Evolutionary conservation across 1,139 yeast species (phyloP), one percentile per base, ranked within the genome.

Genomic region (Blastobotrys apis): DNA sequence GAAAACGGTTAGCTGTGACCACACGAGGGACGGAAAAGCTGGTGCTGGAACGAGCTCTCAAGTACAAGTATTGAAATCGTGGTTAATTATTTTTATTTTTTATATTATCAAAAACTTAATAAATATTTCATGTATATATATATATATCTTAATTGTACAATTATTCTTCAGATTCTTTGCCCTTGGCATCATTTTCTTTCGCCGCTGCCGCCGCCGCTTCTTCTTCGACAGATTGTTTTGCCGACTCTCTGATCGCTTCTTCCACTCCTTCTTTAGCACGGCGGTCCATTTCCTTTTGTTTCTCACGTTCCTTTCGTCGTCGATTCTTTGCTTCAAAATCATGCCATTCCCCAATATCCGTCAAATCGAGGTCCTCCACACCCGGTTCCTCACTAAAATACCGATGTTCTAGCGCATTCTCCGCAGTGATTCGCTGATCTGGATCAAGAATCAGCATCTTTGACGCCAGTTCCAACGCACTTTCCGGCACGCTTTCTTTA

Each of bases 301-400:
- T 50, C 42, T 49, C 65, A 71, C 54, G 66, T 75, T 47, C 80
- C 71, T 60, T 56, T 74, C 80, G 54, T 57, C 94, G 72, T 57
- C 86, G 78, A 66, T 81, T 82, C 64, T 92, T 88, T 3, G 96
- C 94, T 60, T 92, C 98, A 63, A 84, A 90, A 60, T 92, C 98
- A 61, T 92, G 98, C 94, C 97, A 90, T 63, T 94, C 97, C 2
- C 88, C 88, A 33, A 81, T 68, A 13, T 74, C 77, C 40, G 73
- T 69, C 47, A 81, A 73, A 12, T 67, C 67, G 41, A 80, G 64
- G 4, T 74, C 68, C 50, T 74, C 75, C 0, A 84, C 81, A 35
- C 50, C 51, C 0, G 97, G 97, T 2, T 74, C 80, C 47, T 81
- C 84, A 4, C 66, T 63, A 58, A 92, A 92, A 65, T 85, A 92